Base-by-base conservation (phyloP, 805 yeast genomes). In the Candida nitratophila region DNA sequence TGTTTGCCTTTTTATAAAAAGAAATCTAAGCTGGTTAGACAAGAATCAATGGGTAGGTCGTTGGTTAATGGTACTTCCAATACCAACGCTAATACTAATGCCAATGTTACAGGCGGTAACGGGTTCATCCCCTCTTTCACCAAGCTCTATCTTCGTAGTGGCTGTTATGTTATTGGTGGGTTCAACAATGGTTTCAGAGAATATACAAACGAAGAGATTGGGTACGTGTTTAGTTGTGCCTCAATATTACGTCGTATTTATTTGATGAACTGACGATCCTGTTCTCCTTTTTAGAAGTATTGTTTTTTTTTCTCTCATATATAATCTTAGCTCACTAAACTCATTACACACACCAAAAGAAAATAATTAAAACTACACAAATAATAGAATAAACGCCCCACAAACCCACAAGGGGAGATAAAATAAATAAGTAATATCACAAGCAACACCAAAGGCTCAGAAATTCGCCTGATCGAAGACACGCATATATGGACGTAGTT, bases 1-100 rank as follows among this genome's bases (percentile, higher is more conserved):
- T 63, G 76, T 19, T 69, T 79, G 71, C 80, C 83, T 1, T 74
- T 79, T 49, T 70, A 59, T 53, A 64, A 73, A 44, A 60, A 63
- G 31, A 60, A 64, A 17, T 63, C 77, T 2, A 72, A 65, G 50
- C 51, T 78, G 36, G 71, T 74, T 11, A 63, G 78, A 49, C 32
- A 67, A 57, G 48, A 61, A 12, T 20, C 24, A 6, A 8, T 34
- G 24, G 20, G 15, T 15, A 34, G 37, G 17, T 3, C 4, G 8
- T 7, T 7, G 4, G 12, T 19, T 26, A 51, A 32, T 34, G 40
- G 24, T 12, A 26, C 26, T 6, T 6, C 17, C n/a, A 29, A 37
- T 10, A 14, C n/a, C 9, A 20, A 30, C 16, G 16, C n/a, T n/a
- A 31, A n/a, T n/a, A n/a, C n/a, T n/a, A n/a, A n/a, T n/a, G n/a